Conservation (phyloP, 176 grass and related monocot genomes). For the Canna indica region DNA sequence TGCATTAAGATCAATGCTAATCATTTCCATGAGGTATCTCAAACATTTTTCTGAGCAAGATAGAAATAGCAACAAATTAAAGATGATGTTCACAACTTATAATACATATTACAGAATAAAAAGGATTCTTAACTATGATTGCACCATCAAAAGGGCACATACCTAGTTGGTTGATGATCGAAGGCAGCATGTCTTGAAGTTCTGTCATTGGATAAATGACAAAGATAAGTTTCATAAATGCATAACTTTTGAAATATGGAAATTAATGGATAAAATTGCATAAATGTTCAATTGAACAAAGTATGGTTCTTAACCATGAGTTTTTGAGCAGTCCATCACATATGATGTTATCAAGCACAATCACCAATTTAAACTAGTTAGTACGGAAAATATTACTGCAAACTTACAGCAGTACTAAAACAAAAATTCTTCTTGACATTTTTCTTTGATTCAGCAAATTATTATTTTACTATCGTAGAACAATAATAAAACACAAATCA, state of each 20-base stretch:
- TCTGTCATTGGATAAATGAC: slow-evolving; percentile 31
- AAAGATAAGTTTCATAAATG: slow-evolving; percentile 4
- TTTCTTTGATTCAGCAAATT: background rate
- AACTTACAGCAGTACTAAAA: background rate
- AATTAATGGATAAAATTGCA: background rate
- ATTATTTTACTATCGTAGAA: background rate
- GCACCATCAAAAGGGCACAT: slow-evolving; percentile 2
- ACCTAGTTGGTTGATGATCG: slow-evolving; percentile 98
- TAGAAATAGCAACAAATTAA: background rate
- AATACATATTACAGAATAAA: background rate
- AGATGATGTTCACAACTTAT: background rate
- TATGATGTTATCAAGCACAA: background rate
- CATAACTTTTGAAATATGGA: background rate
- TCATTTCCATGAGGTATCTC: background rate
- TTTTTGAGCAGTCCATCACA: background rate
- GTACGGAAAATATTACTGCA: background rate
- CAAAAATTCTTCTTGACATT: background rate
- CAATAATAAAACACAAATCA: background rate
- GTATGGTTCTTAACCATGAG: background rate
- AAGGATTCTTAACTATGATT: background rate
- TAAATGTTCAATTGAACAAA: background rate
- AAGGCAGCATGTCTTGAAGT: slow-evolving; percentile 86
- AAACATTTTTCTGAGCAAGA: background rate
- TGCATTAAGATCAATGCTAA: background rate
- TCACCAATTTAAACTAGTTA: background rate